Evolutionary conservation across 225 moss, liverwort and hornwort genomes (phyloP).

Genomic region (Asterella californica): DNA sequence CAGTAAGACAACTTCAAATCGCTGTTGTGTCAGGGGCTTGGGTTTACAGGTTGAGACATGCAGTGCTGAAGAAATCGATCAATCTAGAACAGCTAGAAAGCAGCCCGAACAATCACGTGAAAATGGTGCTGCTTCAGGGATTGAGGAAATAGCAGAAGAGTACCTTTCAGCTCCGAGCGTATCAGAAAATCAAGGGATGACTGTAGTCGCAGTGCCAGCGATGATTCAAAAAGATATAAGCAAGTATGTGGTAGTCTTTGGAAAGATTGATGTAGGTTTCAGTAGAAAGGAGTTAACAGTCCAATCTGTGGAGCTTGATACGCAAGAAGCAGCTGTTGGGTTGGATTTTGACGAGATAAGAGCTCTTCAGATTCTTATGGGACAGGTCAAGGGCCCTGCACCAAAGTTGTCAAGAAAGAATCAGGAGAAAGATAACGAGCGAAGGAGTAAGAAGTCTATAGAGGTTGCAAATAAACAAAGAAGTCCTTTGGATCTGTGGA

Average conservation of each 20-base stretch:
- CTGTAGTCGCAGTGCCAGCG: slow-evolving; percentile 12
- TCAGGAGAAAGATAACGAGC: not conserved
- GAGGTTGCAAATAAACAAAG: not conserved
- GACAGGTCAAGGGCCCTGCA: slow-evolving; percentile 70
- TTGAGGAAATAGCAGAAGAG: slow-evolving; percentile 26
- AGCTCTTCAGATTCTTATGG: slow-evolving; percentile 55
- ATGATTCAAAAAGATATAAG: slow-evolving; percentile 8
- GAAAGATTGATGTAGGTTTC: slow-evolving; percentile 53
- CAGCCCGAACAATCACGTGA: not conserved
- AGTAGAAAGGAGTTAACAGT: slow-evolving; percentile 51
- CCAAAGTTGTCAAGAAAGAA: slow-evolving; percentile 34
- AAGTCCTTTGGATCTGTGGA: slow-evolving; percentile 37
- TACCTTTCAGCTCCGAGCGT: slow-evolving; percentile 21
- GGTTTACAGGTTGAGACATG: slow-evolving; percentile 39
- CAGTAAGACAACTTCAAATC: slow-evolving; percentile 36
- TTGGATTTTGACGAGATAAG: slow-evolving; percentile 69
- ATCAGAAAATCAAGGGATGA: slow-evolving; percentile 7
- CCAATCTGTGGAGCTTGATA: slow-evolving; percentile 65
- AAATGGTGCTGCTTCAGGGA: slow-evolving; percentile 9
- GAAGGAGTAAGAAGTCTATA: not conserved
- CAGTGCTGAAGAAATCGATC: not conserved
- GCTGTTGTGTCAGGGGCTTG: slow-evolving; percentile 55
- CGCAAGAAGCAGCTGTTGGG: slow-evolving; percentile 67
- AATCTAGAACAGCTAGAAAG: not conserved
- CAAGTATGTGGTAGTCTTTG: slow-evolving; percentile 57